Evolutionary conservation across 2,329 filamentous ascomycete genomes (phyloP).

Genomic region (Aureobasidium melanogenum): DNA sequence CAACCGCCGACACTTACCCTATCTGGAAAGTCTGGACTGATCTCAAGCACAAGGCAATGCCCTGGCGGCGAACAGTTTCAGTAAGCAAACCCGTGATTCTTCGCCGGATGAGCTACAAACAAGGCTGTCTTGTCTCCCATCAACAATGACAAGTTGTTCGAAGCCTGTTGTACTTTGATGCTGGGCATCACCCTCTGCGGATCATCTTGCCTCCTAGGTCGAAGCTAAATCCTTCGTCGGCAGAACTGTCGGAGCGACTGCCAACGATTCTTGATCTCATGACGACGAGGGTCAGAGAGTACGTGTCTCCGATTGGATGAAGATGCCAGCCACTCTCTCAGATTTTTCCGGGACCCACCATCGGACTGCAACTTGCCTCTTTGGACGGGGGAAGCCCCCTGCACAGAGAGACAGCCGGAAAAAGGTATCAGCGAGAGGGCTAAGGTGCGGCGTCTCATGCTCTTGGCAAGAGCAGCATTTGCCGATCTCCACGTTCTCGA

Average conservation of each 20-base stretch:
- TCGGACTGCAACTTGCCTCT: not conserved
- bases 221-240: not conserved
- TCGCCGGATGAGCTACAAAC: not conserved
- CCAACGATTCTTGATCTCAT: not conserved
- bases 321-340: not conserved
- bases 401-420: no score
- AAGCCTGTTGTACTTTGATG: not conserved
- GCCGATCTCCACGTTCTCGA: not conserved
- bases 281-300: not conserved
- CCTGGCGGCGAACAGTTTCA: not conserved
- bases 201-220: slow-evolving; percentile 5
- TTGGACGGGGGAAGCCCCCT: not conserved
- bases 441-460: not conserved
- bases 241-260: slow-evolving; percentile 4
- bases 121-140: not conserved
- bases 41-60: not conserved
- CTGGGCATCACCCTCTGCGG: not conserved
- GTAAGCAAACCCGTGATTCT: not conserved
- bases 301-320: not conserved
- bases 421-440: slow-evolving; percentile 2
- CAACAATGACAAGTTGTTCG: not conserved
- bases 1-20: not conserved
- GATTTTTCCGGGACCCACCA: not conserved
- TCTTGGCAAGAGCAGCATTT: not conserved
- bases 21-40: not conserved